Evolutionary conservation across 805 yeast genomes (phyloP).

Genomic region (Ogataea polymorpha): DNA sequence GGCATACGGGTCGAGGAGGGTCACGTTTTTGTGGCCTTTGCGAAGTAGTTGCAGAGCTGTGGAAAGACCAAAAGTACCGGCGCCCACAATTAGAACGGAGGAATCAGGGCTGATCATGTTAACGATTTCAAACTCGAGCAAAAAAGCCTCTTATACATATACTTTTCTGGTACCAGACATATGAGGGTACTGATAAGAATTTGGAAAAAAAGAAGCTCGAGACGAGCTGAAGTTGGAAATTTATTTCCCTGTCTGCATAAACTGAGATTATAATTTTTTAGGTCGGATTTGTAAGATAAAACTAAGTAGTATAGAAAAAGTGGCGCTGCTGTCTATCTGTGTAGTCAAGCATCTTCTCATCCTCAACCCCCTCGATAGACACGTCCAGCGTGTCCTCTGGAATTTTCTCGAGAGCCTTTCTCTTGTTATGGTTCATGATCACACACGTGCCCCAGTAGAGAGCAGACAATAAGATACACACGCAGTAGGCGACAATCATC

Average conservation of each 20-base stretch:
- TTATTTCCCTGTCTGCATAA: neutral
- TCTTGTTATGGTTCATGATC: slow-evolving; percentile 4
- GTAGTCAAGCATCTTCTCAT: slow-evolving; percentile 9
- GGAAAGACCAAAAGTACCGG: slow-evolving; percentile 44
- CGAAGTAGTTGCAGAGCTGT: slow-evolving; percentile 37
- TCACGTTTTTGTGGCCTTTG: slow-evolving; percentile 31
- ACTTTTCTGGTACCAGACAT: neutral
- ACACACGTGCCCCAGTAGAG: slow-evolving; percentile 7
- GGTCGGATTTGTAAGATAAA: neutral
- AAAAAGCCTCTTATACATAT: neutral
- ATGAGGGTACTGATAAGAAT: neutral
- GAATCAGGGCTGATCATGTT: neutral
- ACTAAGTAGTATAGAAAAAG: slow-evolving; percentile 9
- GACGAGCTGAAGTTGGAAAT: neutral
- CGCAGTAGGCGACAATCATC: slow-evolving; percentile 12
- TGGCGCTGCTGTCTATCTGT: slow-evolving; percentile 11
- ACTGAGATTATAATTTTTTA: no score
- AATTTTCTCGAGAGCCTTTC: neutral
- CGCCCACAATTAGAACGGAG: slow-evolving; percentile 35
- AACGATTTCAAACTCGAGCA: neutral
- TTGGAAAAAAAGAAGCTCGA: neutral
- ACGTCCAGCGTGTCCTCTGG: neutral
- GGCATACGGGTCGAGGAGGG: neutral
- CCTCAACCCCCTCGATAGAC: slow-evolving; percentile 2
- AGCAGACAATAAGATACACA: slow-evolving; percentile 5